Conservation (phyloP, 2,329 filamentous ascomycete genomes). For the Phyllosticta citrichinensis region DNA sequence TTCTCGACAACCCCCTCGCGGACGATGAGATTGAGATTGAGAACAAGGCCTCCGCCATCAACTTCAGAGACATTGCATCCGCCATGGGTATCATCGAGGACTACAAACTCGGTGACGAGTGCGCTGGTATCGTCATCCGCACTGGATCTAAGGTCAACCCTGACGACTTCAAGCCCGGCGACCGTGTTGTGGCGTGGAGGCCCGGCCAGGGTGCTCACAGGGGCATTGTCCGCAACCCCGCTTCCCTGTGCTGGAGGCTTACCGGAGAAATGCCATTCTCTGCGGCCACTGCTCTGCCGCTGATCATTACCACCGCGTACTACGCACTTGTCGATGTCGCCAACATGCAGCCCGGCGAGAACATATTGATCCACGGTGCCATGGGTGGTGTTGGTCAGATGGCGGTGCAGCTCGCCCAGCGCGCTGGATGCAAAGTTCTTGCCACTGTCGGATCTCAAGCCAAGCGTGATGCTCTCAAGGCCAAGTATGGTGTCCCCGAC, state of each 20-base stretch:
- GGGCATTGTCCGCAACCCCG: background rate
- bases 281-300: slow-evolving; percentile 10
- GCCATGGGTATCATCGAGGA: slow-evolving; percentile 13
- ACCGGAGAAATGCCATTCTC: slow-evolving; percentile 5
- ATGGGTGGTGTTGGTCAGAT: slow-evolving; percentile 22
- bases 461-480: slow-evolving; percentile 17
- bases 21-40: slow-evolving; percentile 21
- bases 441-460: slow-evolving; percentile 18
- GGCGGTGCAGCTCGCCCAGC: slow-evolving; percentile 18
- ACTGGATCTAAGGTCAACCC: slow-evolving; percentile 8
- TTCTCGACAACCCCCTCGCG: background rate
- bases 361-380: slow-evolving; percentile 21
- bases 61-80: slow-evolving; percentile 10
- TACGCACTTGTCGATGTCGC: slow-evolving; percentile 23
- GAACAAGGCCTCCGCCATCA: slow-evolving; percentile 3
- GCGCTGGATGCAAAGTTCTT: slow-evolving; percentile 17
- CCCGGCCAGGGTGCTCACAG: background rate
- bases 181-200: slow-evolving; percentile 5
- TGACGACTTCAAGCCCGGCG: slow-evolving; percentile 4
- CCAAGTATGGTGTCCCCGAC: slow-evolving; percentile 15
- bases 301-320: slow-evolving; percentile 12
- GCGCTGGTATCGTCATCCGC: slow-evolving; percentile 13
- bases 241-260: background rate
- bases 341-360: slow-evolving; percentile 22
- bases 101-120: slow-evolving; percentile 12